These are phyloP conservation scores for Phytophthora syringae DNA, from an alignment of 352 stramenopile species.

Conservation along the genomic window DNA sequence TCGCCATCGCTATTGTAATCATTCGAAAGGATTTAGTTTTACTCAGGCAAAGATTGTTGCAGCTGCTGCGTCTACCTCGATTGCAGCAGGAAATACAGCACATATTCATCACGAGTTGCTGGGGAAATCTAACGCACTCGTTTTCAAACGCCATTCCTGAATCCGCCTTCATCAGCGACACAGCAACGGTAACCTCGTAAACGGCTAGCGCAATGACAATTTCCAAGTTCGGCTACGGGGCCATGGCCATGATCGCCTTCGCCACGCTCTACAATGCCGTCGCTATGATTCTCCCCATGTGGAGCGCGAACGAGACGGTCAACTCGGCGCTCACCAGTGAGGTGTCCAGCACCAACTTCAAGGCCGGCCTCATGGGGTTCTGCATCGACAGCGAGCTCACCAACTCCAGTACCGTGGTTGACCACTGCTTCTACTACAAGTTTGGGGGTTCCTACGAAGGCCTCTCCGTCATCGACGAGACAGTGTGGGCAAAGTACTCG, in stretches of 20 bases:
- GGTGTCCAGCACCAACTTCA: constrained; percentile 30
- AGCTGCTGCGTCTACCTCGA: background rate
- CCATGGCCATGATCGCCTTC: constrained; percentile 24
- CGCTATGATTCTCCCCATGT: constrained; percentile 24
- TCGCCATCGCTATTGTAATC: constrained; percentile 5
- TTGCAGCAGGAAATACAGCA: too few relatives aligned
- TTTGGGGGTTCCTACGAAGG: constrained; percentile 51
- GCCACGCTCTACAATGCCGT: constrained; percentile 27
- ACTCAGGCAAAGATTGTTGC: background rate
- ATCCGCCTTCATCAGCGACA: background rate
- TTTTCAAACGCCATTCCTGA: constrained; percentile 3
- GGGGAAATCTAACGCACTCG: too few relatives aligned
- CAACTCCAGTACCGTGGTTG: constrained; percentile 43
- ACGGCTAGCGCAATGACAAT: constrained; percentile 11
- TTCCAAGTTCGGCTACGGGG: constrained; percentile 21
- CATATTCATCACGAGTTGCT: background rate
- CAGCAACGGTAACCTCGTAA: background rate
- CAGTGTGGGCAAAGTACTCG: constrained; percentile 50
- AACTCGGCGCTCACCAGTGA: constrained; percentile 19
- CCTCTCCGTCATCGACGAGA: constrained; percentile 35
- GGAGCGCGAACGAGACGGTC: constrained; percentile 20
- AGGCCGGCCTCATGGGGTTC: constrained; percentile 27
- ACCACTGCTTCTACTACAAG: constrained; percentile 75
- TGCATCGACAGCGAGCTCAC: constrained; percentile 60
- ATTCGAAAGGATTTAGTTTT: background rate